Evolutionary conservation across 208 protist species (phyloP), one percentile per base, ranked within the genome.

Genomic region (Crithidia fasciculata): DNA sequence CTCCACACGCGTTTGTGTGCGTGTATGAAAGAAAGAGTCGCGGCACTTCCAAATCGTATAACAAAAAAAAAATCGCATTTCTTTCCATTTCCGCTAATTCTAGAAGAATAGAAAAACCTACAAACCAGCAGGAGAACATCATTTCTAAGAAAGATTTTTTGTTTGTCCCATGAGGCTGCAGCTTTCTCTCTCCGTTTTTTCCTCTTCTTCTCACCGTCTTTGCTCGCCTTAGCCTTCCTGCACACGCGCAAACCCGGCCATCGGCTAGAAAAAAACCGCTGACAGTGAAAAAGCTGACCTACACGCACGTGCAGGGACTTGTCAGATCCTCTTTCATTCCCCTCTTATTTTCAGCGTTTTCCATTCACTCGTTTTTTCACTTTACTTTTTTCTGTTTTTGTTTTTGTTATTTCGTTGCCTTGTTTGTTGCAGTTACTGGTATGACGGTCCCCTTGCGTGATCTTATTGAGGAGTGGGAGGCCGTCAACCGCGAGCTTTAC

Each of bases 401-500:
- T 58, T 0, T 59, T 0, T 41, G 0, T 59, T 9, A 28, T 7
- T 19, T 59, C 41, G 28, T 28, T 40, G 15, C 8, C 16, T 56
- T 56, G 28, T 28, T 28, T 28, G 28, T 28, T 28, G 28, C 28
- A 28, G 28, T 28, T 28, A 28, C 28, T 28, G 28, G 28, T 28
- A 49, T 80, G 74, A 74, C 68, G 2, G 68, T 80, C 6, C 57
- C 74, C 16, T 18, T 80, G 39, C 62, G 37, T 39, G 10, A 39
- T 28, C 52, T 80, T 5, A 80, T 74, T 28, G 50, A 71, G n/a
- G 74, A 80, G 43, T 80, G 74, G 74, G 74, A 80, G 63, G 67
- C 59, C 15, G 59, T 80, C 39, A 74, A 80, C 61, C 44, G 13
- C 4, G 74, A 80, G 5, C 49, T 80, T 6, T 74, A 55, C 45